Evolutionary conservation across 129 eudicot genomes (phyloP).

Genomic region (Escallonia rubra): DNA sequence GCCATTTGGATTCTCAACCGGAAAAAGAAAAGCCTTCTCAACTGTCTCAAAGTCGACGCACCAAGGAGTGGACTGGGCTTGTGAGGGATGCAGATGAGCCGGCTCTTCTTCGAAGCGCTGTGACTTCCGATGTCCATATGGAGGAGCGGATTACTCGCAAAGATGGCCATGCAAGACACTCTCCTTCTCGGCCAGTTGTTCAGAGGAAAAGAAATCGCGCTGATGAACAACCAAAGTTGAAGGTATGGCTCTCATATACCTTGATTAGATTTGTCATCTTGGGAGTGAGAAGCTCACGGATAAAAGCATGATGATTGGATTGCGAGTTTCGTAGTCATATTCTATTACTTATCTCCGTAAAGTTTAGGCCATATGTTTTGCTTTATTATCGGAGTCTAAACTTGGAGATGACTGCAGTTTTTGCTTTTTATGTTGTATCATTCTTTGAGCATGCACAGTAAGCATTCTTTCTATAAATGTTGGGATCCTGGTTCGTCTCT

Average conservation of each 20-base stretch:
- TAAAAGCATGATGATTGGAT: too few relatives aligned
- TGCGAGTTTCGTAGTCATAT: too few relatives aligned
- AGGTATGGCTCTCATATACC: slow-evolving; percentile 29
- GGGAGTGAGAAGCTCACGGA: too few relatives aligned
- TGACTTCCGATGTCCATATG: slow-evolving; percentile 25
- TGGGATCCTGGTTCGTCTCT: too few relatives aligned
- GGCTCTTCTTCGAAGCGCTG: slow-evolving; percentile 52
- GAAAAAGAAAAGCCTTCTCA: slow-evolving; percentile 30
- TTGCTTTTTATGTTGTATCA: too few relatives aligned
- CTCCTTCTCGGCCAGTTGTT: slow-evolving; percentile 37
- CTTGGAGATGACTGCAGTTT: too few relatives aligned
- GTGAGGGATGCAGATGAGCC: slow-evolving; percentile 49
- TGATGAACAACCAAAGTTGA: slow-evolving; percentile 41
- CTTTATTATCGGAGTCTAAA: too few relatives aligned
- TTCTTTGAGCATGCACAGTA: too few relatives aligned
- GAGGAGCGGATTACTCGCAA: slow-evolving; percentile 23
- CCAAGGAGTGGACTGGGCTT: slow-evolving; percentile 53
- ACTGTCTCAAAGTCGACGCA: slow-evolving; percentile 35
- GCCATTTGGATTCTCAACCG: slow-evolving; percentile 32
- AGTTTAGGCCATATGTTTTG: too few relatives aligned
- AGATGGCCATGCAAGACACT: slow-evolving; percentile 29
- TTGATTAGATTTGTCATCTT: too few relatives aligned
- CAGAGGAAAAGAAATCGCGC: slow-evolving; percentile 61
- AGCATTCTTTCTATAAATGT: too few relatives aligned
- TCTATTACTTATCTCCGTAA: too few relatives aligned